These are phyloP conservation scores for Pythium myriotylum DNA, from an alignment of 352 stramenopile species.

Conservation along the genomic window DNA sequence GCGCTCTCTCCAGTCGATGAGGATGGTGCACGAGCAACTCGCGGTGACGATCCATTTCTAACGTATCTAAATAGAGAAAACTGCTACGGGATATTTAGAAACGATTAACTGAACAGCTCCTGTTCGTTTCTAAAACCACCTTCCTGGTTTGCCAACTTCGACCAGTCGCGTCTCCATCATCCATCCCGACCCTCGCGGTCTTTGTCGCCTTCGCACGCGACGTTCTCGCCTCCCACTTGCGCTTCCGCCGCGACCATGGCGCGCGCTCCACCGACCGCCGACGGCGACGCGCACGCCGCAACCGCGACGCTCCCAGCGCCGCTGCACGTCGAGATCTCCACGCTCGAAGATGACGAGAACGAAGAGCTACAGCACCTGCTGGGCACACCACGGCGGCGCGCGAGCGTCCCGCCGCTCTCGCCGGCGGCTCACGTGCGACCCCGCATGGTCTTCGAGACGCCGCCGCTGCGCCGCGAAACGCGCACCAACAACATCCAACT, in stretches of 20 bases:
- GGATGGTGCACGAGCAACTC: too few species aligned
- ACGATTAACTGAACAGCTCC: too few species aligned
- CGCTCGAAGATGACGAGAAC: conserved; percentile 5
- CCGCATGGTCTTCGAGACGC: conserved; percentile 71
- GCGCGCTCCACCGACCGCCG: not conserved
- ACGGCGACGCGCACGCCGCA: not conserved
- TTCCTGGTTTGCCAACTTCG: not conserved
- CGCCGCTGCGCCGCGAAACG: conserved; percentile 63
- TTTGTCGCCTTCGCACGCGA: not conserved
- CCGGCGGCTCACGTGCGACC: conserved; percentile 17
- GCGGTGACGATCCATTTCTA: not conserved
- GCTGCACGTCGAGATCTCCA: conserved; percentile 16
- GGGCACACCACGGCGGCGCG: conserved; percentile 14
- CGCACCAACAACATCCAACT: conserved; percentile 50
- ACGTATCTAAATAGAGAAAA: conserved; percentile 10
- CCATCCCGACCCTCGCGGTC: not conserved
- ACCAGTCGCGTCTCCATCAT: conserved; percentile 1
- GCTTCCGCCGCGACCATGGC: conserved; percentile 2
- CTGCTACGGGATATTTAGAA: too few species aligned
- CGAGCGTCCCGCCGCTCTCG: conserved; percentile 6
- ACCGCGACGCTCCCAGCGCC: not conserved
- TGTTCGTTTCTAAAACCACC: conserved; percentile 4
- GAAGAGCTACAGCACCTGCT: conserved; percentile 16
- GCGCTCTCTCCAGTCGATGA: too few species aligned
- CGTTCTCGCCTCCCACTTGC: not conserved